A percentile compares a stretch with the other conserved stretches of the same genome.
phyloP scores from a whole-genome alignment of 208 protist genomes.

The Leishmania aethiopica region DNA sequence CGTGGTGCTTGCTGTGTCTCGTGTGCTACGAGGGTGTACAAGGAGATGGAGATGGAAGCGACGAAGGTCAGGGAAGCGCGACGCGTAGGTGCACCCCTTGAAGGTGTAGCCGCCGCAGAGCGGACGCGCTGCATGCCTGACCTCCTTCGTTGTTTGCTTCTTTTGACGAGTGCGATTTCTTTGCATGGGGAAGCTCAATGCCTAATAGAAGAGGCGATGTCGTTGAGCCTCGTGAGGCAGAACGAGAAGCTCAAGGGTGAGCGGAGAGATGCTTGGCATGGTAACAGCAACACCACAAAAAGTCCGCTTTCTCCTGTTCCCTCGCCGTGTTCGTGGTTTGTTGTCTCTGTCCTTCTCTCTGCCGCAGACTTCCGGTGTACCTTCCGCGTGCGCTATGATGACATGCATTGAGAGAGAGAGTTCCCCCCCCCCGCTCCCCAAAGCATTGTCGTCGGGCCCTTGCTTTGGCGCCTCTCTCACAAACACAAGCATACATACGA shows the following conservation, averaged over 20 bases:
- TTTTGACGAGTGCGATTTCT: neutral
- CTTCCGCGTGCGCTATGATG: neutral
- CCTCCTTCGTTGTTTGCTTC: neutral
- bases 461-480: neutral
- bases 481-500: neutral
- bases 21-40: neutral
- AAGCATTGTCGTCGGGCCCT: neutral
- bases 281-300: neutral
- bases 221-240: neutral
- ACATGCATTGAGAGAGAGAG: neutral
- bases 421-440: neutral
- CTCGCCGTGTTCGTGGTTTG: neutral
- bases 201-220: neutral
- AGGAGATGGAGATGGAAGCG: neutral
- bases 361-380: neutral
- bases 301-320: neutral
- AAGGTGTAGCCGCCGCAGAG: neutral
- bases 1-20: constrained; percentile 1
- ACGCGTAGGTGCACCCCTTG: neutral
- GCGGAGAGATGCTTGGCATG: neutral
- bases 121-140: neutral
- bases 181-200: neutral
- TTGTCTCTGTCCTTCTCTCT: neutral
- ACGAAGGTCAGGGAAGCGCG: neutral
- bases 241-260: neutral